Evolutionary conservation across 176 grass and related monocot species (phyloP).

Genomic region (Cymbopogon citratus): DNA sequence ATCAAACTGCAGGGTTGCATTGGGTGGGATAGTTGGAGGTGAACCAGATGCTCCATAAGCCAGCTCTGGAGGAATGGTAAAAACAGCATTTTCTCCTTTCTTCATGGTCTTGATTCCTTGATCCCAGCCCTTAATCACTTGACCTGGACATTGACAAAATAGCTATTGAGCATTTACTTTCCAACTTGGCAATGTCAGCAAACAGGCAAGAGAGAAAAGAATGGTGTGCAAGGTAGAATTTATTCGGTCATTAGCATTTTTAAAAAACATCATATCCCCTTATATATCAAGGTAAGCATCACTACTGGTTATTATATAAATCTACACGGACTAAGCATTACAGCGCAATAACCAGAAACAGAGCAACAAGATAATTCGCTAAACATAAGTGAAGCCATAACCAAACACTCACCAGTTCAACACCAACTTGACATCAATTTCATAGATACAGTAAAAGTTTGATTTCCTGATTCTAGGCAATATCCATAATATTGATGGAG

Average conservation of each 20-base stretch:
- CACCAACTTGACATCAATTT: not conserved
- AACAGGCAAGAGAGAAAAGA: not conserved
- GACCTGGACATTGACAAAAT: constrained; percentile 39
- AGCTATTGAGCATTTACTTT: not conserved
- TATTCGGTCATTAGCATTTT: not conserved
- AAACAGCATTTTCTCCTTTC: constrained; percentile 94
- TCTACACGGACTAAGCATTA: not conserved
- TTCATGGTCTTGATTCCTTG: constrained; percentile 98
- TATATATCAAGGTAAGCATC: not conserved
- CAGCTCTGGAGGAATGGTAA: constrained; percentile 90
- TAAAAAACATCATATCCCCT: not conserved
- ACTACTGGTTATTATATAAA: not conserved
- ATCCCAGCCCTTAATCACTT: constrained; percentile 99
- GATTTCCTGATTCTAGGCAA: not conserved
- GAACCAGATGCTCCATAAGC: constrained; percentile 92
- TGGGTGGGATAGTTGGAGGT: constrained; percentile 77
- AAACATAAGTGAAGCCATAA: not conserved
- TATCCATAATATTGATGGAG: not conserved
- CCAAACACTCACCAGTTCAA: not conserved
- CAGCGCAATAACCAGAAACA: not conserved
- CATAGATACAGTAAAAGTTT: not conserved
- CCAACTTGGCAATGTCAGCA: not conserved
- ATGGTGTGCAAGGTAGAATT: not conserved
- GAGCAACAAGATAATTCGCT: not conserved
- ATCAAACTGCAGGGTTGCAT: constrained; percentile 89